Conservation (phyloP, 441 rosid species). For the Gossypium davidsonii region DNA sequence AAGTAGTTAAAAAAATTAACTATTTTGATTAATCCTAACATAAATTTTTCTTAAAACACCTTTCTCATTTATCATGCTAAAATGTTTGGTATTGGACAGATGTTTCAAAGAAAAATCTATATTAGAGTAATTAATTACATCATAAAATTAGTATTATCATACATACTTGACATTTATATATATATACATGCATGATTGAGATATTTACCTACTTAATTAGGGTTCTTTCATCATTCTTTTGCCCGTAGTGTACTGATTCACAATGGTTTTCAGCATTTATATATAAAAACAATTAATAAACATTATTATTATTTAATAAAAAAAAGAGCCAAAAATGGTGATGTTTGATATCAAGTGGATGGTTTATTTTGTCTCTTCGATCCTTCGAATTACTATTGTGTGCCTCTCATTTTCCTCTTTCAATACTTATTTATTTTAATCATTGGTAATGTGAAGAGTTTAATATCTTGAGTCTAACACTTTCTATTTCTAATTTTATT, state of each 20-base stretch:
- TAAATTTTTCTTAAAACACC: no score
- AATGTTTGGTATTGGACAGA: no score
- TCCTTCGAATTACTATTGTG: background rate
- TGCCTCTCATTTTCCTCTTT: background rate
- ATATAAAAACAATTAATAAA: background rate
- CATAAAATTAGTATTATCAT: background rate
- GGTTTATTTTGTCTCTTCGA: constrained; percentile 14
- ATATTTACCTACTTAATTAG: background rate
- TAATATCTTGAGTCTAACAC: no score
- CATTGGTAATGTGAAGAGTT: no score
- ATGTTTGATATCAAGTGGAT: background rate
- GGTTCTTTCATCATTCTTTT: background rate
- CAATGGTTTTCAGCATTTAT: background rate
- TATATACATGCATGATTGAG: background rate
- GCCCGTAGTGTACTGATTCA: background rate
- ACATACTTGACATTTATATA: background rate
- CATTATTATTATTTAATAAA: background rate
- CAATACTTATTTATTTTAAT: background rate
- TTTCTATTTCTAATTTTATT: no score
- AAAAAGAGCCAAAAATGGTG: background rate
- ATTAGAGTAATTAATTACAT: no score
- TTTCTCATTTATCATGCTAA: no score
- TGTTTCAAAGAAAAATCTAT: no score
- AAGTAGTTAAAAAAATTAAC: no score
- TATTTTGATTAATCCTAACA: no score